Evolutionary conservation across 2,329 filamentous ascomycete genomes (phyloP).

Genomic region (Penicillium sp.): DNA sequence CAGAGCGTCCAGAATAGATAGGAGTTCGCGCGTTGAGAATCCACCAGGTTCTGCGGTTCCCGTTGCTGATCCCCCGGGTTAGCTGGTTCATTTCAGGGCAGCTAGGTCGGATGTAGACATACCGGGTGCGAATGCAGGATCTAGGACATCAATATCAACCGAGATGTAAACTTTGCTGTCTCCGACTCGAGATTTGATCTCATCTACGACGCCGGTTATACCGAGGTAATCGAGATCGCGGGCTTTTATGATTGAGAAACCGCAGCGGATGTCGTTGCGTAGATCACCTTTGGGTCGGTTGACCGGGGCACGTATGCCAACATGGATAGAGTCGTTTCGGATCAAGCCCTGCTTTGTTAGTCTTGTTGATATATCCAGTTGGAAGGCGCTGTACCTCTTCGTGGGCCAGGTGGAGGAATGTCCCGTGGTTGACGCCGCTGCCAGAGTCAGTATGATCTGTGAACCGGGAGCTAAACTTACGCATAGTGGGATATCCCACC

Average conservation of each 20-base stretch:
- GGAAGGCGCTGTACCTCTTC: constrained; percentile 48
- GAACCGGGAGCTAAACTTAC: constrained; percentile 30
- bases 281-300: constrained; percentile 56
- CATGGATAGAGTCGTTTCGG: constrained; percentile 60
- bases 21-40: constrained; percentile 59
- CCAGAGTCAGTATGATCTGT: background rate
- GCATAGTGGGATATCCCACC: constrained; percentile 34
- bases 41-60: constrained; percentile 62
- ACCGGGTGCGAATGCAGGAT: constrained; percentile 60
- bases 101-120: constrained; percentile 12
- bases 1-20: constrained; percentile 59
- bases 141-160: constrained; percentile 63
- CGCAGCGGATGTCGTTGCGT: constrained; percentile 58
- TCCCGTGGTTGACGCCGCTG: constrained; percentile 61
- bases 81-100: background rate
- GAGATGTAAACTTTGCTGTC: constrained; percentile 59
- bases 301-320: constrained; percentile 60
- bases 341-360: constrained; percentile 49
- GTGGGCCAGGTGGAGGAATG: constrained; percentile 61
- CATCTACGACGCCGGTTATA: constrained; percentile 53
- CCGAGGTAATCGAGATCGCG: constrained; percentile 58
- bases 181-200: constrained; percentile 52
- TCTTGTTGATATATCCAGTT: background rate
- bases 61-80: constrained; percentile 43
- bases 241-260: constrained; percentile 59